phyloP scores from a whole-genome alignment of 2,329 filamentous ascomycete genomes.

The Hymenotorrendiella dingleyae region DNA sequence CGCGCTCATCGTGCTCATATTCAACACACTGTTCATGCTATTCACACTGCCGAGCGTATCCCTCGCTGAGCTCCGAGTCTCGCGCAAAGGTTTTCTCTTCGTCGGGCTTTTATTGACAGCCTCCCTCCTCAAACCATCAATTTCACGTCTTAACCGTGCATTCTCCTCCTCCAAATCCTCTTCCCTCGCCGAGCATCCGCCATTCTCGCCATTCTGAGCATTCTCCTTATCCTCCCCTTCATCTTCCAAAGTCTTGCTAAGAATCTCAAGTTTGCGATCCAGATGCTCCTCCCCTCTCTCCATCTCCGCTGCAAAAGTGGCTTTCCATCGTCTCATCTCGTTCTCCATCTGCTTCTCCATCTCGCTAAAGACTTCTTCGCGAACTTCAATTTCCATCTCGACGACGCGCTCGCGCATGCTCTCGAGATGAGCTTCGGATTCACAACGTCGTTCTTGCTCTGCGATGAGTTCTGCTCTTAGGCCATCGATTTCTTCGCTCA shows the following conservation, averaged over 20 bases:
- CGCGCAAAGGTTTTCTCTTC: conserved; percentile 16
- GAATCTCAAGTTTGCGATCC: conserved; percentile 78
- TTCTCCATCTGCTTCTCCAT: conserved; percentile 73
- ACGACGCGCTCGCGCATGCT: conserved; percentile 55
- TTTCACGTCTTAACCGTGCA: conserved; percentile 58
- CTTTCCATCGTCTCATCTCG: conserved; percentile 78
- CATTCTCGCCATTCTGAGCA: conserved; percentile 25
- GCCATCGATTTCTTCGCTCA: conserved; percentile 71
- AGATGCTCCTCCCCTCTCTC: conserved; percentile 79
- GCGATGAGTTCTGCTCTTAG: conserved; percentile 63
- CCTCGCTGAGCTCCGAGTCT: too few species aligned
- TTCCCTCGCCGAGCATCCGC: too few species aligned
- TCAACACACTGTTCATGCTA: too few species aligned
- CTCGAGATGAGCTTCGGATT: conserved; percentile 70
- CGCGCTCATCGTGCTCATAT: too few species aligned
- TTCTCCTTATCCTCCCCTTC: conserved; percentile 56
- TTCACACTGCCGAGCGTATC: background rate
- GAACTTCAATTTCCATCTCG: conserved; percentile 73
- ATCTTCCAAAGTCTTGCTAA: conserved; percentile 45
- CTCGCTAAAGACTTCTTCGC: conserved; percentile 82
- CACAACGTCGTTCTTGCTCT: conserved; percentile 63
- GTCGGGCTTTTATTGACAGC: conserved; percentile 44
- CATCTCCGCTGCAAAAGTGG: conserved; percentile 68
- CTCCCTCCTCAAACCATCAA: conserved; percentile 61
- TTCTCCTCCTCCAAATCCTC: conserved; percentile 68